These are phyloP conservation scores for Dendrocalamus sinicus DNA, from an alignment of 176 grass and related monocot genomes.

Conservation along the genomic window DNA sequence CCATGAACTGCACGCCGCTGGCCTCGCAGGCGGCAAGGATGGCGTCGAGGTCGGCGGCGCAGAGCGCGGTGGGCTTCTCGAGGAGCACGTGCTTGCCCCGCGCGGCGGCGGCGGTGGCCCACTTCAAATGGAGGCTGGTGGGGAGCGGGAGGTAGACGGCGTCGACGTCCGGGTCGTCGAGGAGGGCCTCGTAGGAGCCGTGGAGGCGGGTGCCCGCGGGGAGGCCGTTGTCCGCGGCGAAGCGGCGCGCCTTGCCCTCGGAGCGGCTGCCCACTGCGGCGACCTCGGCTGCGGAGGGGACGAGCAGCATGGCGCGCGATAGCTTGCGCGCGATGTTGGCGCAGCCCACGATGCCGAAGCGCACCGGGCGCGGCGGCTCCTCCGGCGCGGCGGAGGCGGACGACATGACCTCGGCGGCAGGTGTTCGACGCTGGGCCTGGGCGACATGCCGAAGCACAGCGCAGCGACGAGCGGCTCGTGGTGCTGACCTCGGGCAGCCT, in stretches of 20 bases:
- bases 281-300: slow-evolving; percentile 44
- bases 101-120: slow-evolving; percentile 68
- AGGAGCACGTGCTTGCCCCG: slow-evolving; percentile 79
- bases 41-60: slow-evolving; percentile 64
- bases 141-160: slow-evolving; percentile 80
- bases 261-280: slow-evolving; percentile 67
- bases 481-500: background rate
- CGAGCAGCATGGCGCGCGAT: slow-evolving; percentile 61
- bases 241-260: slow-evolving; percentile 65
- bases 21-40: slow-evolving; percentile 68
- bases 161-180: slow-evolving; percentile 69
- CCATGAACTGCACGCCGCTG: slow-evolving; percentile 76
- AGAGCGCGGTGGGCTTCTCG: slow-evolving; percentile 87
- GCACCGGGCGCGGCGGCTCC: slow-evolving; percentile 44
- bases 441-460: background rate
- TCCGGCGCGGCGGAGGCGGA: slow-evolving; percentile 30
- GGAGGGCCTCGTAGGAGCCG: slow-evolving; percentile 74
- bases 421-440: background rate
- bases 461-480: background rate
- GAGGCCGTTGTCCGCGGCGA: slow-evolving; percentile 64
- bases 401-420: background rate
- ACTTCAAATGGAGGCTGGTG: slow-evolving; percentile 74
- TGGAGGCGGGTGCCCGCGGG: slow-evolving; percentile 40
- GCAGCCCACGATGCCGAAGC: slow-evolving; percentile 83
- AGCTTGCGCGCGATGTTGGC: slow-evolving; percentile 80